Evolutionary conservation across 2,329 filamentous ascomycete species (phyloP).

Genomic region (Cryphonectria parasitica): DNA sequence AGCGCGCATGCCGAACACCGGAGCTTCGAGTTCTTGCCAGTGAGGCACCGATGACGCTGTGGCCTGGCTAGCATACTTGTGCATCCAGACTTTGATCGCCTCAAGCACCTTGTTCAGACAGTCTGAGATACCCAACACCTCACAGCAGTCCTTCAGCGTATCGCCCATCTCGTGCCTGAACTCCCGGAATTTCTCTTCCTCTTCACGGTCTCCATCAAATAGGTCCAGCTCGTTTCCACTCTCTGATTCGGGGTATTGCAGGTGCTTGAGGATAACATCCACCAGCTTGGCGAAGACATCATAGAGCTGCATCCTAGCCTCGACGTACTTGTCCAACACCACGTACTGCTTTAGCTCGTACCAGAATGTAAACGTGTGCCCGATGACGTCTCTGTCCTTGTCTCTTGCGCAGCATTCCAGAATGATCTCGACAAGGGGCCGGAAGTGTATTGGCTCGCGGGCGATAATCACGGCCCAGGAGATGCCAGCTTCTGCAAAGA

Average conservation of each 20-base stretch:
- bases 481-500: conserved; percentile 92
- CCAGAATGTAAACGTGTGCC: conserved; percentile 96
- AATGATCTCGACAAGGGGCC: conserved; percentile 82
- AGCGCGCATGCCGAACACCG: conserved; percentile 91
- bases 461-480: conserved; percentile 93
- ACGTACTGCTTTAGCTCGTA: conserved; percentile 98
- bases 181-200: conserved; percentile 95
- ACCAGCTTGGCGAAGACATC: conserved; percentile 89
- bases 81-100: conserved; percentile 86
- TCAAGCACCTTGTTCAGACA: conserved; percentile 88
- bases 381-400: conserved; percentile 86
- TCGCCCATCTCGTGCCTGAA: conserved; percentile 98
- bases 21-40: conserved; percentile 96
- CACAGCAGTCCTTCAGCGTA: conserved; percentile 94
- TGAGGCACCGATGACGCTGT: conserved; percentile 78
- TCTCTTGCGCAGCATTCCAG: conserved; percentile 91
- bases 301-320: conserved; percentile 75
- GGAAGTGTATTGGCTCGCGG: conserved; percentile 79
- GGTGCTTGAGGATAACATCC: conserved; percentile 87
- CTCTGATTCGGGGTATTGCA: conserved; percentile 83
- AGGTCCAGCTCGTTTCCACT: conserved; percentile 76
- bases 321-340: conserved; percentile 84
- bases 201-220: conserved; percentile 93
- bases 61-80: conserved; percentile 76
- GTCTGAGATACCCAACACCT: conserved; percentile 91